Conservation (phyloP, 306 rosid species). For the Cyclanthera cordifolia region DNA sequence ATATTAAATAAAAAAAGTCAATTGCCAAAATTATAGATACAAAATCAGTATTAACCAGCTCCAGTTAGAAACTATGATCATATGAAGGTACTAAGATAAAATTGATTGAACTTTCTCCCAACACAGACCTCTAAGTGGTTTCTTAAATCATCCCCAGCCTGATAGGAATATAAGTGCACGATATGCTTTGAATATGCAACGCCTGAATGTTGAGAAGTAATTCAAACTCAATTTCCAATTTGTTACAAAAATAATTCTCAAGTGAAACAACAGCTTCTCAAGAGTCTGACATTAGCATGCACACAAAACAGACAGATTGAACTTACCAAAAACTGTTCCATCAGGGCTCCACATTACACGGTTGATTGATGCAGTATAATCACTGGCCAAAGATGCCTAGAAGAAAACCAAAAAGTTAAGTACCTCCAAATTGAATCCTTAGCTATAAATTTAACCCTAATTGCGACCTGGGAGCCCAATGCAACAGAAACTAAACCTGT, state of each 20-base stretch:
- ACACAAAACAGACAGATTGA: slow-evolving; percentile 30
- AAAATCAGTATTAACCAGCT: background rate
- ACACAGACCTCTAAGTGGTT: slow-evolving; percentile 84
- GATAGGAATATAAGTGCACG: slow-evolving; percentile 83
- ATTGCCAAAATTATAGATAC: background rate
- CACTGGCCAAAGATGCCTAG: slow-evolving; percentile 69
- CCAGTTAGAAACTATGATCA: background rate
- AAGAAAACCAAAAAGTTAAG: slow-evolving; percentile 19
- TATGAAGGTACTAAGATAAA: slow-evolving; percentile 12
- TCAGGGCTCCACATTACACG: slow-evolving; percentile 98
- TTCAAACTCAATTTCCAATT: slow-evolving; percentile 14
- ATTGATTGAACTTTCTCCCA: slow-evolving; percentile 10
- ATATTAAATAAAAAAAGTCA: slow-evolving; percentile 10
- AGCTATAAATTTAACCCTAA: slow-evolving; percentile 11
- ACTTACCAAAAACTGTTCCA: slow-evolving; percentile 74
- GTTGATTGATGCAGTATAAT: slow-evolving; percentile 68
- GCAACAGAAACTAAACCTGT: slow-evolving; percentile 46
- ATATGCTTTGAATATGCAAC: slow-evolving; percentile 96
- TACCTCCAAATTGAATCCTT: background rate
- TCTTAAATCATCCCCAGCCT: slow-evolving; percentile 71
- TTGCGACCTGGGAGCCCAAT: background rate
- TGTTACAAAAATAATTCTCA: background rate
- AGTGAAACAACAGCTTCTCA: slow-evolving; percentile 14
- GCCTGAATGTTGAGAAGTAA: slow-evolving; percentile 37
- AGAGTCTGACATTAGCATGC: slow-evolving; percentile 21